Conservation (phyloP, 2,329 filamentous ascomycete genomes). For the Phaeosphaeria sp. region DNA sequence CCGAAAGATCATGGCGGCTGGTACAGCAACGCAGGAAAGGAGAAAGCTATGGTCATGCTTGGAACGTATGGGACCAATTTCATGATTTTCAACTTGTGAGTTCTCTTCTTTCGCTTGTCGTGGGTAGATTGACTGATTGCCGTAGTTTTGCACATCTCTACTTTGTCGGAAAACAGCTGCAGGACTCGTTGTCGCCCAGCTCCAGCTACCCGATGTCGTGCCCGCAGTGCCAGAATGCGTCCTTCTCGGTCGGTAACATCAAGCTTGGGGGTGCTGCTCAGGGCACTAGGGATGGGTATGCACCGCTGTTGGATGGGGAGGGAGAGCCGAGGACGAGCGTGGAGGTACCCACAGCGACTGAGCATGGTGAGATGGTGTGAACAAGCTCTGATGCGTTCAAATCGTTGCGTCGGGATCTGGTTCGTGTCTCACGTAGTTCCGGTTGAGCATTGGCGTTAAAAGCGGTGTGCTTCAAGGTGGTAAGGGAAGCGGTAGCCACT, state of each 20-base stretch:
- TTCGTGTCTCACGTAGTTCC: neutral
- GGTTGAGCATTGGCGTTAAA: neutral
- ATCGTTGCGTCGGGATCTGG: neutral
- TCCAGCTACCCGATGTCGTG: slow-evolving; percentile 26
- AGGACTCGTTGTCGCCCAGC: slow-evolving; percentile 19
- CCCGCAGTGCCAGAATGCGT: slow-evolving; percentile 31
- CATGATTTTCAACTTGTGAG: slow-evolving; percentile 36
- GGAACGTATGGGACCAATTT: slow-evolving; percentile 40
- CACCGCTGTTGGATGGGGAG: slow-evolving; percentile 24
- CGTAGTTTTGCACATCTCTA: slow-evolving; percentile 33
- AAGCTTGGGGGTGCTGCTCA: slow-evolving; percentile 6
- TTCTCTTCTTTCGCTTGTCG: neutral
- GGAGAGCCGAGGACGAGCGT: slow-evolving; percentile 21
- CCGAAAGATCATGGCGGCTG: neutral
- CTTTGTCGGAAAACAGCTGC: slow-evolving; percentile 25
- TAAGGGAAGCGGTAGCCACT: neutral
- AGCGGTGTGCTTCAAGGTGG: neutral
- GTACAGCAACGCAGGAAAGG: neutral
- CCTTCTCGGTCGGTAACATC: slow-evolving; percentile 19
- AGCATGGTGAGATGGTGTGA: slow-evolving; percentile 8
- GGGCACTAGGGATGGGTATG: slow-evolving; percentile 20
- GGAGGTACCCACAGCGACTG: slow-evolving; percentile 13
- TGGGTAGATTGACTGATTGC: neutral
- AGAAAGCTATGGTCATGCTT: slow-evolving; percentile 19
- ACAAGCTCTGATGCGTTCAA: neutral